Evolutionary conservation across 768 basidiomycete genomes (phyloP).

Genomic region (Leccinum uliginosum): DNA sequence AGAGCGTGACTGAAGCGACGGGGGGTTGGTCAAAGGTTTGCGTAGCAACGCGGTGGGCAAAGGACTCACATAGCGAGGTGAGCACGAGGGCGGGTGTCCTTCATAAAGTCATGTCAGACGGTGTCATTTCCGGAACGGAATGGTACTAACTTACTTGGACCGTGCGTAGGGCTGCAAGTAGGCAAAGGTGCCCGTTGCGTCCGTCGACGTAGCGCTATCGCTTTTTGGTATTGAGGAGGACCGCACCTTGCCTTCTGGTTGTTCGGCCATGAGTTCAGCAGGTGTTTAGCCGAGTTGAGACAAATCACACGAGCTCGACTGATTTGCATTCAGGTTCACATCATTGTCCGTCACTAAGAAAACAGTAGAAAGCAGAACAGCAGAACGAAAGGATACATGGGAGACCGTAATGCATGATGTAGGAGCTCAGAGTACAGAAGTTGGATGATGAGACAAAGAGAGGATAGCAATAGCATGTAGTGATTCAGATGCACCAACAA

Average conservation of each 20-base stretch:
- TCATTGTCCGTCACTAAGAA: constrained; percentile 2
- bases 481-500: background rate
- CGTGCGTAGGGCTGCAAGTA: constrained; percentile 27
- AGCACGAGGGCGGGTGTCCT: constrained; percentile 29
- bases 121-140: background rate
- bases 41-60: background rate
- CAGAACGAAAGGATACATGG: constrained; percentile 12
- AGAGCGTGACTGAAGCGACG: constrained; percentile 31
- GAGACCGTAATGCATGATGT: background rate
- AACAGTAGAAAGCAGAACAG: background rate
- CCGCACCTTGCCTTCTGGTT: background rate
- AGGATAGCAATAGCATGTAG: background rate
- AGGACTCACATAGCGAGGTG: constrained; percentile 33
- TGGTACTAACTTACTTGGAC: constrained; percentile 30
- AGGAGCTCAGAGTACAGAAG: background rate
- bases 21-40: background rate
- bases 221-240: background rate
- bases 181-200: constrained; percentile 23
- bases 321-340: constrained; percentile 4
- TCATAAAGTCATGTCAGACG: constrained; percentile 16
- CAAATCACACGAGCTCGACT: too few relatives aligned
- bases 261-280: constrained; percentile 5
- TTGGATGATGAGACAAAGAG: background rate
- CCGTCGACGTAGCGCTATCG: constrained; percentile 1
- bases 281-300: background rate